Evolutionary conservation across 139 green algal species (phyloP).

Genomic region (Desmodesmus armatus): DNA sequence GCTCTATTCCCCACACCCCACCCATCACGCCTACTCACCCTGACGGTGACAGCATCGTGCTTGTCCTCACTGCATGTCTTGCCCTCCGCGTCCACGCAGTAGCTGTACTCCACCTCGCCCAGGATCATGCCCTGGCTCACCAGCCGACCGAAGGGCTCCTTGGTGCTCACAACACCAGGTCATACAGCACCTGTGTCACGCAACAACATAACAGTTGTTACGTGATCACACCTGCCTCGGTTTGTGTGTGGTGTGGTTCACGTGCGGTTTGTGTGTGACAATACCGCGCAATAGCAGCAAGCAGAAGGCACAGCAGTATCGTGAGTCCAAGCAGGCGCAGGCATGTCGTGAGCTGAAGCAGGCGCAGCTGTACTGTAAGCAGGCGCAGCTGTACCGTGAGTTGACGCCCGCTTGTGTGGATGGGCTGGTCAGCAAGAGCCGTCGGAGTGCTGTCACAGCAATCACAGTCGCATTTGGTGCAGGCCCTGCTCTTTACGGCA

Average conservation of each 20-base stretch:
- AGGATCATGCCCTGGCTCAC: slow-evolving; percentile 99
- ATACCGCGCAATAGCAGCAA: too few species aligned
- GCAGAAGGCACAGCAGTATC: too few species aligned
- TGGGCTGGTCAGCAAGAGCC: not conserved
- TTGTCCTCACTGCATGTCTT: slow-evolving; percentile 55
- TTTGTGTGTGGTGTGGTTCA: not conserved
- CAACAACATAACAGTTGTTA: not conserved
- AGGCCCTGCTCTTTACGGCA: too few species aligned
- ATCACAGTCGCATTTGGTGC: too few species aligned
- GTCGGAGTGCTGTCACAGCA: too few species aligned
- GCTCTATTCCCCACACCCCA: too few species aligned
- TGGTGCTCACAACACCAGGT: slow-evolving; percentile 93
- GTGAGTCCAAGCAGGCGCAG: too few species aligned
- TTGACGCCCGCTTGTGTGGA: not conserved
- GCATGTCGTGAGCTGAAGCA: too few species aligned
- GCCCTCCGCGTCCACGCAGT: slow-evolving; percentile 66
- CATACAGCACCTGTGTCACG: slow-evolving; percentile 89
- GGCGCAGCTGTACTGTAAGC: too few species aligned
- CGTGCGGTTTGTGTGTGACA: not conserved
- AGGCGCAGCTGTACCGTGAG: too few species aligned
- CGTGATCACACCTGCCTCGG: not conserved
- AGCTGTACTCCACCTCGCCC: slow-evolving; percentile 93
- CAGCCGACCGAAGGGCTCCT: slow-evolving; percentile 95
- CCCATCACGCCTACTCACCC: too few species aligned
- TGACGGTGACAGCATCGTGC: not conserved